phyloP scores from a whole-genome alignment of 257 asterid species.

The Schizonepeta tenuifolia region DNA sequence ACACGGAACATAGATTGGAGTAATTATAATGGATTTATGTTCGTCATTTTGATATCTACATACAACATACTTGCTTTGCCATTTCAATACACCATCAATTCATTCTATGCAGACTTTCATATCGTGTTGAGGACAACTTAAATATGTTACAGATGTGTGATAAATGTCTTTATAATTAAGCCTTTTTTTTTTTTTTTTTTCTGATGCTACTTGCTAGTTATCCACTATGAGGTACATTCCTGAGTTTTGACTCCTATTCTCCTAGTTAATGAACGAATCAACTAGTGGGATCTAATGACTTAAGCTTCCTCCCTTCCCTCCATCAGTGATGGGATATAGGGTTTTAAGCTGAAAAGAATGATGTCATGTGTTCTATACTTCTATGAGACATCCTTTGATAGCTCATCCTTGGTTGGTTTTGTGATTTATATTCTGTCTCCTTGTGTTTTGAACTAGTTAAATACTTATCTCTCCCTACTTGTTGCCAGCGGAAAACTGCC shows the following conservation, averaged over 20 bases:
- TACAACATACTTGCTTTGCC: conserved; percentile 9
- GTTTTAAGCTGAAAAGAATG: conserved; percentile 20
- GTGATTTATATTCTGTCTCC: conserved; percentile 5
- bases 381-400: neutral
- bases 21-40: conserved; percentile 6
- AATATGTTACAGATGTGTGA: neutral
- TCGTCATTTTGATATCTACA: neutral
- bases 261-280: neutral
- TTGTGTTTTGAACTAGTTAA: conserved; percentile 22
- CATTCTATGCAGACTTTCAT: neutral
- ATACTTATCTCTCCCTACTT: conserved; percentile 16
- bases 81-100: conserved; percentile 1
- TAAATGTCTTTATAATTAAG: neutral
- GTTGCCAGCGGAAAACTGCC: conserved; percentile 79
- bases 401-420: neutral
- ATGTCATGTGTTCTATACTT: neutral
- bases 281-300: conserved; percentile 1
- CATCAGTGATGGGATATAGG: conserved; percentile 9
- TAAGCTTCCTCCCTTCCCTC: neutral
- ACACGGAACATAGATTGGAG: neutral
- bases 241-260: neutral
- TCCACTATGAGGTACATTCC: conserved; percentile 5
- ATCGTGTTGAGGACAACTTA: conserved; percentile 12
- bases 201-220: neutral
- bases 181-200: no score